phyloP scores from a whole-genome alignment of 2,329 filamentous ascomycete genomes.

The Curvularia eragrostidis region DNA sequence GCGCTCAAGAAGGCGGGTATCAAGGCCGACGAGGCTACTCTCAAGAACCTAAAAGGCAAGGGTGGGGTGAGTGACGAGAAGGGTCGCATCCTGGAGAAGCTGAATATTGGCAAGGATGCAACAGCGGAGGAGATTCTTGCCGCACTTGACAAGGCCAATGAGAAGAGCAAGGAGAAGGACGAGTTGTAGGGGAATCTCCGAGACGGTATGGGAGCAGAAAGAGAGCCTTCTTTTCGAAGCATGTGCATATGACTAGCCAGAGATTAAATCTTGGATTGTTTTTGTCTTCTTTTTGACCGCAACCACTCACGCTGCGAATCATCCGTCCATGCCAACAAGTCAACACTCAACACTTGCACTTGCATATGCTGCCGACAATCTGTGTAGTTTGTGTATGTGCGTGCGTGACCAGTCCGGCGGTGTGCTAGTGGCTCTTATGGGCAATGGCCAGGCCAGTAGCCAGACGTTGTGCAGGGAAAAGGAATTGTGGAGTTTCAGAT shows the following conservation, averaged over 20 bases:
- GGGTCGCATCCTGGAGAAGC: conserved; percentile 32
- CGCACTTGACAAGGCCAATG: conserved; percentile 53
- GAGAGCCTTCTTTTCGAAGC: neutral
- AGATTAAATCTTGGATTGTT: neutral
- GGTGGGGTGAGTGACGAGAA: conserved; percentile 19
- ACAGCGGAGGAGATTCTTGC: conserved; percentile 56
- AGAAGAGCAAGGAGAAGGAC: conserved; percentile 13
- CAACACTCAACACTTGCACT: neutral
- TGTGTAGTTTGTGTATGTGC: neutral
- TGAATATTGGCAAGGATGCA: conserved; percentile 33
- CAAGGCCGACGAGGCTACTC: conserved; percentile 36
- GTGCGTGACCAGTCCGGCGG: neutral
- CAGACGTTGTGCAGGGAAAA: neutral
- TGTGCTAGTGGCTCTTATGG: neutral
- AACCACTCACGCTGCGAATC: neutral
- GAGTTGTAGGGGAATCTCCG: conserved; percentile 22
- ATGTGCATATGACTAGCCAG: neutral
- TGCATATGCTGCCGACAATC: neutral
- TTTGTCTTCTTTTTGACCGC: neutral
- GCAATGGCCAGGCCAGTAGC: neutral
- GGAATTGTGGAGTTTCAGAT: neutral
- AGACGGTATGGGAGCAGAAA: neutral
- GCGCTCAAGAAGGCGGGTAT: conserved; percentile 44
- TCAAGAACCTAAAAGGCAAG: conserved; percentile 25
- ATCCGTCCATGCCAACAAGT: neutral